Evolutionary conservation across 73 alveolate species (phyloP), one percentile per base, ranked within the genome.

Genomic region (Breviolum minutum): DNA sequence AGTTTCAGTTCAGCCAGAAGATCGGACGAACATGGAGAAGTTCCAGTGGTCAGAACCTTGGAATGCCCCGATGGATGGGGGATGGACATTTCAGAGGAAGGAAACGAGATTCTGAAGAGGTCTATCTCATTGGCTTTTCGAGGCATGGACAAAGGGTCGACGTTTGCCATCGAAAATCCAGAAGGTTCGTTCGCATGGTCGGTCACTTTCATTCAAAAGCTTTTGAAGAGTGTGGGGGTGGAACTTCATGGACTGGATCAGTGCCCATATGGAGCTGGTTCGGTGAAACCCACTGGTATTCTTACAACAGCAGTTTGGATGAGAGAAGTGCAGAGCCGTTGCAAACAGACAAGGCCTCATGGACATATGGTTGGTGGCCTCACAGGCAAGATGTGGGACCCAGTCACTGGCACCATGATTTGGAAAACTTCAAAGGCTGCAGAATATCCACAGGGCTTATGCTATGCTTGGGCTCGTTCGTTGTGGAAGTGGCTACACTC

Each of bases 361-460:
- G 66, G 7, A 60, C 95, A 87, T 24, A 26, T 32, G 24, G 68
- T 8, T 7, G 71, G 70, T 19, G 85, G 69, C 68, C 85, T 68
- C 12, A 6, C 62, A 2, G 95, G 95, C 14, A 69, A 69, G 29
- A 29, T 32, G 8, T 66, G 64, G 85, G 95, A 66, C 27, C 83
- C 95, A n/a, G 7, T 27, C 17, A 71, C 70, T 0, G 68, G 17
- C 69, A 22, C 29, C 19, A 14, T 2, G 66, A 83, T 87, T 27
- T 87, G 95, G 95, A 70, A 73, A 22, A 87, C 95, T 0, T 64
- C 95, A 0, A 29, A 29, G 48, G 95, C 76, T 61, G 77, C 93
- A 40, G 93, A 84, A 61, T 86, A 86, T 29, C 95, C 95, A 0
- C 79, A 62, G 12, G 95, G 95, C 7, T 63, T 86, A 14, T 86